Evolutionary conservation across 495 filamentous ascomycete genomes (phyloP).

Genomic region (Penicillium odoratum): DNA sequence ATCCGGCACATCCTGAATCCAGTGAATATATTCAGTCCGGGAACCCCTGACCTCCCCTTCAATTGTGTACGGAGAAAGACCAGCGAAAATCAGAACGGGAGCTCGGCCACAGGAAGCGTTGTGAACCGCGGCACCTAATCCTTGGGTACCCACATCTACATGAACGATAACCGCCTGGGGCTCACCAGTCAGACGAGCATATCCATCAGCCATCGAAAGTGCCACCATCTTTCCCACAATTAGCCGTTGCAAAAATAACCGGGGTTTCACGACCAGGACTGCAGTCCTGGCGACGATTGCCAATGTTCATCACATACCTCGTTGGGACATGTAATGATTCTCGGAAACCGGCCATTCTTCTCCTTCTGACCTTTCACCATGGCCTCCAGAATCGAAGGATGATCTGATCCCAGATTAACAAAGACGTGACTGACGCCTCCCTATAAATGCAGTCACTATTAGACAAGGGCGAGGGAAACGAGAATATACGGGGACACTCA

Average conservation of each 20-base stretch:
- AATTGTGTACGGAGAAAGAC: slow-evolving; percentile 82
- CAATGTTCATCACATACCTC: slow-evolving; percentile 45
- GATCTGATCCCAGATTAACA: slow-evolving; percentile 93
- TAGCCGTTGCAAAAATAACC: slow-evolving; percentile 1
- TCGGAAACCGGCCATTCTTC: slow-evolving; percentile 68
- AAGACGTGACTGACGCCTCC: slow-evolving; percentile 88
- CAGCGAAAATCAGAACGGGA: slow-evolving; percentile 88
- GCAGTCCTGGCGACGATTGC: background rate
- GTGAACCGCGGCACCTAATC: slow-evolving; percentile 86
- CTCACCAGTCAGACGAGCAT: slow-evolving; percentile 80
- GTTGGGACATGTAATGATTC: slow-evolving; percentile 90
- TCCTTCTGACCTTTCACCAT: slow-evolving; percentile 84
- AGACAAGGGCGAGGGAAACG: background rate
- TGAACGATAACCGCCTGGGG: slow-evolving; percentile 94
- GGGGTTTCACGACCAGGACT: background rate
- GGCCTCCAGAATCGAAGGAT: slow-evolving; percentile 91
- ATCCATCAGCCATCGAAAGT: slow-evolving; percentile 95
- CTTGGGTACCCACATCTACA: slow-evolving; percentile 95
- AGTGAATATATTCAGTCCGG: slow-evolving; percentile 94
- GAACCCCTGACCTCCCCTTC: slow-evolving; percentile 89
- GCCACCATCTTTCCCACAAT: slow-evolving; percentile 82
- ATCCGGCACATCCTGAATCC: slow-evolving; percentile 95
- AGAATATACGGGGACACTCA: slow-evolving; percentile 15
- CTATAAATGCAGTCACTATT: slow-evolving; percentile 35
- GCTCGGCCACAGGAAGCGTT: slow-evolving; percentile 85